Base-by-base conservation (phyloP, 2,329 filamentous ascomycete genomes). In the Trichoderma arundinaceum region DNA sequence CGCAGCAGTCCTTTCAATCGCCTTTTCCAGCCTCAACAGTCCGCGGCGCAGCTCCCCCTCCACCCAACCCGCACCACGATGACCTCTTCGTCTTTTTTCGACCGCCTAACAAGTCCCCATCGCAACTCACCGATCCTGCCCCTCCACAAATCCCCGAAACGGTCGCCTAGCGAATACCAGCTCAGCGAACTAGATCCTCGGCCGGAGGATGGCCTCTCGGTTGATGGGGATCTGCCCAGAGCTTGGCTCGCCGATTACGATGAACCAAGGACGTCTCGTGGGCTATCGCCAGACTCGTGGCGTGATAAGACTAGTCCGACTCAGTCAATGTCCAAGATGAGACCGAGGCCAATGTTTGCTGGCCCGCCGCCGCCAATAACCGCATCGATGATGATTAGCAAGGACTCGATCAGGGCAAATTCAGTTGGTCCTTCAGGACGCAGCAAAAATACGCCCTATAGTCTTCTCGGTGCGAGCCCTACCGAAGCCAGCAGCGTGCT, bases 311-410 rank as follows among this genome's bases (percentile, higher is more conserved):
- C 68, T 56, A 77, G 72, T 68, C 73, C 72, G 33, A 68, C 69
- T 7, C 73, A 70, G 12, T 78, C 78, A 1, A 69, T 74, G 9
- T 76, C 77, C 6, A 77, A 75, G 61, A 68, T 67, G 22, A 77
- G 72, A 56, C 69, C 69, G 8, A 76, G 72, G 12, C 74, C 63
- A 3, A 76, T 84, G 51, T 85, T 85, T 65, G 71, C 75, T 2
- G 82, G 82, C 1, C 83, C 83, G 0, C 83, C 83, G 0, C 82
- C 83, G 0, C 83, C 83, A 4, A 85, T 86, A 64, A 78, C 81
- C 1, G 69, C 74, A 6, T 84, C 83, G 0, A 75, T 78, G 3
- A 66, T 81, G 19, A 62, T 81, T 2, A 70, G 69, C n/a, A 69
- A 66, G 57, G 28, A 43, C 28, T 49, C 63, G 9, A 51, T 48